A percentile compares a stretch with the other conserved stretches of the same genome.
Conservation (phyloP, 2,329 filamentous ascomycete genomes). For the Ophiocordyceps unilateralis region DNA sequence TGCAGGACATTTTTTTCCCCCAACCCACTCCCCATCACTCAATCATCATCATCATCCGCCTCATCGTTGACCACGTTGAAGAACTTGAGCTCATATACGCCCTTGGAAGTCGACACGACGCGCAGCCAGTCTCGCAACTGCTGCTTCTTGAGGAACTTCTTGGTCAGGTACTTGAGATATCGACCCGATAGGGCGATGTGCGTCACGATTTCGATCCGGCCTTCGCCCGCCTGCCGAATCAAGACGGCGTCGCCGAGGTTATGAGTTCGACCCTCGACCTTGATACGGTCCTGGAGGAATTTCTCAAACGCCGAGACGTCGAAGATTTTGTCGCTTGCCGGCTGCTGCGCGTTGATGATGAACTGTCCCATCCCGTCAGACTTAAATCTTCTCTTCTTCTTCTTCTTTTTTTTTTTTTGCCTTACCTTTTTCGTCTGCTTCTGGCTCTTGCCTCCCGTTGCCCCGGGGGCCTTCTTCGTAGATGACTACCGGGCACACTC, state of each 20-base stretch:
- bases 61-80: constrained; percentile 99
- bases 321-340: constrained; percentile 99
- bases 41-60: constrained; percentile 96
- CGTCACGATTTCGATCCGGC: constrained; percentile 94
- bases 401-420: constrained; percentile 1
- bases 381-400: background rate
- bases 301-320: constrained; percentile 97
- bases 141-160: constrained; percentile 99
- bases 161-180: constrained; percentile 99
- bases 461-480: constrained; percentile 13
- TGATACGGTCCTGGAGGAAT: constrained; percentile 99
- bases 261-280: constrained; percentile 95
- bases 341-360: constrained; percentile 98
- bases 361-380: constrained; percentile 32
- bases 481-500: constrained; percentile 24
- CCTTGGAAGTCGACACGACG: constrained; percentile 93
- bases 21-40: constrained; percentile 16
- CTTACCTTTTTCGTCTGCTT: constrained; percentile 77
- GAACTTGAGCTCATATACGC: constrained; percentile 99
- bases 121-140: constrained; percentile 99
- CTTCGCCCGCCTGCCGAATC: constrained; percentile 82
- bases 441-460: constrained; percentile 53
- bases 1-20: no score
- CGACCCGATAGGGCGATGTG: constrained; percentile 97
- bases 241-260: constrained; percentile 90